phyloP scores from a whole-genome alignment of 371 early-diverging fungal species.

The Mortierella sp. region DNA sequence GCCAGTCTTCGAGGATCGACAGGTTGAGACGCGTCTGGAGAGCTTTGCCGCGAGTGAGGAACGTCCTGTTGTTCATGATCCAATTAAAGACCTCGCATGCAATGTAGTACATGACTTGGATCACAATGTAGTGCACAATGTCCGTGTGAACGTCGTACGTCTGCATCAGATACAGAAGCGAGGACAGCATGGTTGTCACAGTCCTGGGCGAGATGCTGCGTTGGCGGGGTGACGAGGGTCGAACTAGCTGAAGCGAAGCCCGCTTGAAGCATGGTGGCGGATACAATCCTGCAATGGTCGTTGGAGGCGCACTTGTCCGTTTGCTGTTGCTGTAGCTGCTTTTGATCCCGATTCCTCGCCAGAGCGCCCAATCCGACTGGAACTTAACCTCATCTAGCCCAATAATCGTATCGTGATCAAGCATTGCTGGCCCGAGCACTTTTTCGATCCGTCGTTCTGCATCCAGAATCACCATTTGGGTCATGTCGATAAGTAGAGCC shows the following conservation, averaged over 20 bases:
- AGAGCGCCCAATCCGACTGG: conserved; percentile 70
- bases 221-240: conserved; percentile 37
- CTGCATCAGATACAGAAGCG: conserved; percentile 71
- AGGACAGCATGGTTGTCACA: conserved; percentile 73
- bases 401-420: conserved; percentile 80
- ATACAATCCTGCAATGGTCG: not conserved
- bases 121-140: conserved; percentile 78
- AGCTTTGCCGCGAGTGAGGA: conserved; percentile 84
- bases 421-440: conserved; percentile 73
- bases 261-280: conserved; percentile 25
- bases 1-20: conserved; percentile 86
- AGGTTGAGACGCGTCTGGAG: conserved; percentile 90
- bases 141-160: conserved; percentile 75
- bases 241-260: conserved; percentile 25
- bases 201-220: conserved; percentile 67
- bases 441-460: conserved; percentile 70
- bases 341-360: conserved; percentile 47
- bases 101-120: conserved; percentile 82
- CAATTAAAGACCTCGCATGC: conserved; percentile 87
- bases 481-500: conserved; percentile 78
- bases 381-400: conserved; percentile 76
- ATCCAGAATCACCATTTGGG: conserved; percentile 69
- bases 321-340: conserved; percentile 22
- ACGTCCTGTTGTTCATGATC: conserved; percentile 79
- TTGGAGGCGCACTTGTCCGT: conserved; percentile 27